A percentile compares a stretch with the other conserved stretches of the same genome.
phyloP scores from a whole-genome alignment of 148 eudicot genomes.

The Selenicereus undatus region DNA sequence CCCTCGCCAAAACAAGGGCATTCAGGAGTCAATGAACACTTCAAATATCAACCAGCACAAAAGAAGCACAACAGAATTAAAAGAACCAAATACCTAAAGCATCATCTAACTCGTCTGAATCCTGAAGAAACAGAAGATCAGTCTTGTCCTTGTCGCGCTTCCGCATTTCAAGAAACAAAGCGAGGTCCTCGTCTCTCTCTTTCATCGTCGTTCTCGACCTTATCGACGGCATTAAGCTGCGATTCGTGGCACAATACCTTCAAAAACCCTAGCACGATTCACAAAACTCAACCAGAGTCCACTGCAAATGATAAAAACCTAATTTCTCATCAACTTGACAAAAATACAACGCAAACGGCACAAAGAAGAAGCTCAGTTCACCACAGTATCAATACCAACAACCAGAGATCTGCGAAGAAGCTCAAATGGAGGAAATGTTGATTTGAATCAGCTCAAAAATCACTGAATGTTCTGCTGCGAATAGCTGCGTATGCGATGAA shows the following conservation, averaged over 20 bases:
- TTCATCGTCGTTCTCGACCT: conserved; percentile 45
- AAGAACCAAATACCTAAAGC: conserved; percentile 34
- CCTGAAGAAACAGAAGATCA: conserved; percentile 58
- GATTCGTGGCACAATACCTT: too few relatives aligned
- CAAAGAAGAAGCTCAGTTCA: conserved; percentile 11
- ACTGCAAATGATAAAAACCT: conserved; percentile 8
- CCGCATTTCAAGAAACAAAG: conserved; percentile 86
- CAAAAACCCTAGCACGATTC: conserved; percentile 47
- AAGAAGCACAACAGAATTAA: not conserved
- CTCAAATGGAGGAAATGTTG: conserved; percentile 21
- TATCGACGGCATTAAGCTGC: conserved; percentile 57
- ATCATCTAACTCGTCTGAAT: conserved; percentile 62
- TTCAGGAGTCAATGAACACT: conserved; percentile 12
- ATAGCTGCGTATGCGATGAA: not conserved
- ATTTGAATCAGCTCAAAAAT: conserved; percentile 20
- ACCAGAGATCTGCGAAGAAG: conserved; percentile 30
- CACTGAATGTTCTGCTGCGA: not conserved
- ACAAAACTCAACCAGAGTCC: conserved; percentile 4
- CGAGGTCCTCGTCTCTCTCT: conserved; percentile 85
- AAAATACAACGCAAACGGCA: not conserved
- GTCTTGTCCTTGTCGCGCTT: conserved; percentile 71
- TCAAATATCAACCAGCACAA: not conserved
- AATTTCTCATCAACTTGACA: conserved; percentile 20
- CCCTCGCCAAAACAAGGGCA: not conserved
- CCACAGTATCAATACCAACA: conserved; percentile 1